Percentiles rank a stretch among this genome's conserved stretches.
phyloP scores from a whole-genome alignment of 75 land plant genomes.

The Sequoia sempervirens region DNA sequence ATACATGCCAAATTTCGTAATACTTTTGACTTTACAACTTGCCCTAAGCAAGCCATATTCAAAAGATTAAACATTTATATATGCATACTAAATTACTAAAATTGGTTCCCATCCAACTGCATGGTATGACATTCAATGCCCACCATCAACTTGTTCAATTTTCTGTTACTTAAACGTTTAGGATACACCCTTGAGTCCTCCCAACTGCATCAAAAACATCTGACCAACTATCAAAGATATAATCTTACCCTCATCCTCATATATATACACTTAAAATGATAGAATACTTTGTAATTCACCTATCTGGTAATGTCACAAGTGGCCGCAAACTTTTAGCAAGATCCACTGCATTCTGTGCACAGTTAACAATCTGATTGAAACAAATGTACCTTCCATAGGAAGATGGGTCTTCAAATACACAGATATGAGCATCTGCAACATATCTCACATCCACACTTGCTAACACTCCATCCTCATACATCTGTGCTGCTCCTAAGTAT shows the following conservation, averaged over 20 bases:
- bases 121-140: not conserved
- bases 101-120: not conserved
- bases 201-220: not conserved
- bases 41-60: too few relatives aligned
- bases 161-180: conserved; percentile 27
- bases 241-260: not conserved
- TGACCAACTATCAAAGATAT: too few relatives aligned
- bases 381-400: conserved; percentile 59
- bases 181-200: conserved; percentile 11
- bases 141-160: conserved; percentile 22
- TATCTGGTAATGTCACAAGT: conserved; percentile 21
- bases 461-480: too few relatives aligned
- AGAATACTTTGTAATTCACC: conserved; percentile 4
- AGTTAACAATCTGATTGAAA: conserved; percentile 25
- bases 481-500: conserved; percentile 23
- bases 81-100: not conserved
- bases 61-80: too few relatives aligned
- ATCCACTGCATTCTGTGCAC: conserved; percentile 17
- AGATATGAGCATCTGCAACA: conserved; percentile 53
- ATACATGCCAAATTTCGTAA: too few relatives aligned
- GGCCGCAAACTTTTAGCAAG: conserved; percentile 29
- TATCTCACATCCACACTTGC: conserved; percentile 45
- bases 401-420: conserved; percentile 38
- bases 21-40: too few relatives aligned
- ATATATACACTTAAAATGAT: not conserved